A percentile compares a stretch with the other conserved stretches of the same genome.
Evolutionary conservation across 805 yeast genomes (phyloP).

Genomic region (Debaryomyces prosopidis): DNA sequence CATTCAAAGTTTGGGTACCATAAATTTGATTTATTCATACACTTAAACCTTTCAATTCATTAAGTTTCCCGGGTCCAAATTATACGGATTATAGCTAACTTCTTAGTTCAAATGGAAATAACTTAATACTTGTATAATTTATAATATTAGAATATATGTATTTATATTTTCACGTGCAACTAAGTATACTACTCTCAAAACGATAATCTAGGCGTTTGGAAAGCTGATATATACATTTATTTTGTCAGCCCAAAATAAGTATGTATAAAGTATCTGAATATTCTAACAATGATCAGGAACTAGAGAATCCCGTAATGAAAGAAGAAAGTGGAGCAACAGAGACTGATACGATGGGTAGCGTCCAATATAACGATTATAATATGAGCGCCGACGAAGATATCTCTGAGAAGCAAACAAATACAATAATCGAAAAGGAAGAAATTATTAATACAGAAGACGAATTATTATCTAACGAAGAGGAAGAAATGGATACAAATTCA

Average conservation of each 20-base stretch:
- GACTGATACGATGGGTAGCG: not conserved
- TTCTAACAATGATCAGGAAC: not conserved
- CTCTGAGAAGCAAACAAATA: not conserved
- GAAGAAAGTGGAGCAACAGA: not conserved
- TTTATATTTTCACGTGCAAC: not conserved
- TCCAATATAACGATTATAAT: not conserved
- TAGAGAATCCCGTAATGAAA: not conserved
- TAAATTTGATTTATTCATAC: slow-evolving; percentile 10
- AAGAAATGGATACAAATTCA: not conserved
- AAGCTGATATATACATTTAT: no score
- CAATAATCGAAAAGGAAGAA: not conserved
- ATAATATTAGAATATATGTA: not conserved
- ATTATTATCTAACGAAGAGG: slow-evolving; percentile 1
- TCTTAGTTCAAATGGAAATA: not conserved
- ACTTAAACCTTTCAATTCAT: slow-evolving; percentile 4
- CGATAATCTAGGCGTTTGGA: no score
- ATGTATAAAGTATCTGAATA: not conserved
- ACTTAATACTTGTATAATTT: not conserved
- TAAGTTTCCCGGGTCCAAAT: not conserved
- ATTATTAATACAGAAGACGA: slow-evolving; percentile 1
- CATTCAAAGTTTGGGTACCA: slow-evolving; percentile 48
- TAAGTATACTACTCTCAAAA: no score
- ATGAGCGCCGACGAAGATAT: not conserved
- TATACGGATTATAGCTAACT: not conserved
- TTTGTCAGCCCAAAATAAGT: not conserved